Evolutionary conservation across 257 asterid genomes (phyloP).

Genomic region (Fraxinus anomala): DNA sequence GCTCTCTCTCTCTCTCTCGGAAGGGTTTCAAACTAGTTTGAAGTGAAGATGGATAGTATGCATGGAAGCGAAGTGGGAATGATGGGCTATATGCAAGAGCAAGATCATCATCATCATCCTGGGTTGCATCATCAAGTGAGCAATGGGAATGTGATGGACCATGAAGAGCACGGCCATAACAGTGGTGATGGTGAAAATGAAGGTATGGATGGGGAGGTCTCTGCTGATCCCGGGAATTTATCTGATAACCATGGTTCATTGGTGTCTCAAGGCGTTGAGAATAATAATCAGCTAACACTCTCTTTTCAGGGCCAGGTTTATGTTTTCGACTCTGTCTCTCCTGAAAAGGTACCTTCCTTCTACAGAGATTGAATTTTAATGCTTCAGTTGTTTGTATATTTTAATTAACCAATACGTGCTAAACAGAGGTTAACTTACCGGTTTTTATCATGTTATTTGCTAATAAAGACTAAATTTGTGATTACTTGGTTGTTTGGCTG

Average conservation of each 20-base stretch:
- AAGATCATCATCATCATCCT: conserved; percentile 43
- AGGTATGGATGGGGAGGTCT: conserved; percentile 53
- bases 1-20: not conserved
- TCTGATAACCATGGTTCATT: conserved; percentile 44
- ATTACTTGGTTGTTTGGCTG: not conserved
- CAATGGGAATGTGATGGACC: conserved; percentile 45
- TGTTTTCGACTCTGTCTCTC: conserved; percentile 72
- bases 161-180: conserved; percentile 49
- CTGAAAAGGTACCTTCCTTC: conserved; percentile 53
- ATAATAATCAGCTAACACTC: conserved; percentile 61
- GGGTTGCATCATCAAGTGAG: conserved; percentile 50
- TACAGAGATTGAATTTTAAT: not conserved
- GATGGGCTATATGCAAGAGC: conserved; percentile 57
- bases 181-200: conserved; percentile 47
- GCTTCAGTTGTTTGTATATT: conserved; percentile 1
- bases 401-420: not conserved
- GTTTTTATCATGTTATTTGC: not conserved
- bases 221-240: conserved; percentile 46
- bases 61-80: conserved; percentile 49
- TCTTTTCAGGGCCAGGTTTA: conserved; percentile 77
- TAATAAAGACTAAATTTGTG: not conserved
- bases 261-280: conserved; percentile 42
- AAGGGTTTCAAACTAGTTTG: conserved; percentile 1
- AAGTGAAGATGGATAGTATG: conserved; percentile 48
- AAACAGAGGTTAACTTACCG: not conserved